These are phyloP conservation scores for Talaromyces borbonicus DNA, from an alignment of 495 filamentous ascomycete species.

Conservation along the genomic window DNA sequence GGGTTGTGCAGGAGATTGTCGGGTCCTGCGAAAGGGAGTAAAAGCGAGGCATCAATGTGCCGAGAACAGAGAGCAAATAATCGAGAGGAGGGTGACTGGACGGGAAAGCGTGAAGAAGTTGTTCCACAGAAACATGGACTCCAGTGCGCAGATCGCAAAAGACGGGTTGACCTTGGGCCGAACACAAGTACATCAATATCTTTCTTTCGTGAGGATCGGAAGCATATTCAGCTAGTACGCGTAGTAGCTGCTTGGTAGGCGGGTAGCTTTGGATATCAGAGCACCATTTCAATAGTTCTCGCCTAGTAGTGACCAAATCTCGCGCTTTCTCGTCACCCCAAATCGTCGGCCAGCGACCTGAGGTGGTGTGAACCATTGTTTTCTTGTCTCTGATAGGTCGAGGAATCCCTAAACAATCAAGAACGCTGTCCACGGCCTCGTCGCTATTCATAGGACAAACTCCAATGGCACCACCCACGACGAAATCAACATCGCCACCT, in stretches of 20 bases:
- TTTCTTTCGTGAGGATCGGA: conserved; percentile 73
- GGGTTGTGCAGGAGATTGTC: conserved; percentile 61
- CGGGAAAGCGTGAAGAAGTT: conserved; percentile 87
- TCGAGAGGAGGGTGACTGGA: conserved; percentile 79
- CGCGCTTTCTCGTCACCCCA: conserved; percentile 89
- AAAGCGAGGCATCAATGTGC: conserved; percentile 89
- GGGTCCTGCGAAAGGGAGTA: conserved; percentile 97
- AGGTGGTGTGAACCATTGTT: conserved; percentile 62
- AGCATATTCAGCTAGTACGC: conserved; percentile 78
- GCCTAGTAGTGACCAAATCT: conserved; percentile 74
- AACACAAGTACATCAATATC: conserved; percentile 73
- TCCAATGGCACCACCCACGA: conserved; percentile 92
- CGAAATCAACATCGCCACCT: conserved; percentile 76
- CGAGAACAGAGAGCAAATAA: conserved; percentile 67
- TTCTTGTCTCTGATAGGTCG: conserved; percentile 71
- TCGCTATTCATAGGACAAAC: conserved; percentile 79
- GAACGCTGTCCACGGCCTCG: conserved; percentile 67
- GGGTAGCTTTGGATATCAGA: conserved; percentile 86
- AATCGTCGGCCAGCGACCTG: conserved; percentile 91
- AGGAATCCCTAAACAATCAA: conserved; percentile 71
- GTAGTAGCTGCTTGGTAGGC: conserved; percentile 79
- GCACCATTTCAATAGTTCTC: conserved; percentile 91
- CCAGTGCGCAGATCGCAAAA: conserved; percentile 95
- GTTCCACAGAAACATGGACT: conserved; percentile 70
- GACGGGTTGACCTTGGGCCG: conserved; percentile 82